These are phyloP conservation scores for Bruguiera gymnorhiza DNA, from an alignment of 345 rosid species.

Conservation along the genomic window DNA sequence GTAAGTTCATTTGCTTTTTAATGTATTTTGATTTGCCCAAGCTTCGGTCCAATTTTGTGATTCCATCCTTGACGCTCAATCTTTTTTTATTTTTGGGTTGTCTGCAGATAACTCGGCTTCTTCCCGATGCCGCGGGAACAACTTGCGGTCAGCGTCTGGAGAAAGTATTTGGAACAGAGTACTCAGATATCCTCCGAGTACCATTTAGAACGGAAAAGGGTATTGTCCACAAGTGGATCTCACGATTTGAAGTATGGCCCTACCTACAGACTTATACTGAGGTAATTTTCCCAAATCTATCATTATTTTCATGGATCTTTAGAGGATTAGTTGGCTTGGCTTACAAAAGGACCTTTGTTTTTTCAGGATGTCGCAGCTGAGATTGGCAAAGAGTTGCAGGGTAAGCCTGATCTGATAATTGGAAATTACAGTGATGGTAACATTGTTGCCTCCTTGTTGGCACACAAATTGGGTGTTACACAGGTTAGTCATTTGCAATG, in stretches of 20 bases:
- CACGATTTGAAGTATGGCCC: constrained; percentile 97
- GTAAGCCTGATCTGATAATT: constrained; percentile 86
- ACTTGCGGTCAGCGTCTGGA: constrained; percentile 92
- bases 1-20: constrained; percentile 34
- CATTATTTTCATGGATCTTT: not conserved
- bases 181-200: constrained; percentile 81
- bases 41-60: not conserved
- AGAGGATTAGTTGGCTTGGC: not conserved
- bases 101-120: constrained; percentile 72
- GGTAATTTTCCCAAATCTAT: constrained; percentile 31
- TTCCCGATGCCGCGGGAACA: constrained; percentile 91
- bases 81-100: not conserved
- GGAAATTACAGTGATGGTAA: constrained; percentile 97
- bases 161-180: constrained; percentile 68
- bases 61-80: constrained; percentile 10
- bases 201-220: constrained; percentile 86
- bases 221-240: constrained; percentile 80
- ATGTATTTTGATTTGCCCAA: not conserved
- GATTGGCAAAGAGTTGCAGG: constrained; percentile 75
- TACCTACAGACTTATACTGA: constrained; percentile 85
- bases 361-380: constrained; percentile 76
- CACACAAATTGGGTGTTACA: constrained; percentile 86
- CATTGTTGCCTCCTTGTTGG: constrained; percentile 84
- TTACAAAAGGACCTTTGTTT: not conserved
- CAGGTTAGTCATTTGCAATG: constrained; percentile 49